These are phyloP conservation scores for Mycena metata DNA, from an alignment of 768 basidiomycete genomes.

Conservation along the genomic window DNA sequence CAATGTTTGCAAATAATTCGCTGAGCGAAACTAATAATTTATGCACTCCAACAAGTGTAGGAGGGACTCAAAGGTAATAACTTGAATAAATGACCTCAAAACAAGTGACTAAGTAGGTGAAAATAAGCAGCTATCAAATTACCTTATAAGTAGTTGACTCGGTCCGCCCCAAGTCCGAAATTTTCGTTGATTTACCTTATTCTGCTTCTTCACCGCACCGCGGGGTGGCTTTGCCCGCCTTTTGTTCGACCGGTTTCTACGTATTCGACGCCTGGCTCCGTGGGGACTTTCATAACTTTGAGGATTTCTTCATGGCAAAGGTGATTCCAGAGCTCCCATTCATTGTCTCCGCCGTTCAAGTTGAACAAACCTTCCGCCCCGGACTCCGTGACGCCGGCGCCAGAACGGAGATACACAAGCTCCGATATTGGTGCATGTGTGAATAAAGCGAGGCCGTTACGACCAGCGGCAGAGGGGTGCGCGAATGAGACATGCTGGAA, in stretches of 20 bases:
- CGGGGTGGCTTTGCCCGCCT: not conserved
- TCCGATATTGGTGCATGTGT: constrained; percentile 9
- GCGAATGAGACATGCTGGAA: not conserved
- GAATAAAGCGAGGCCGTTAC: constrained; percentile 4
- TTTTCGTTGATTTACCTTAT: no score
- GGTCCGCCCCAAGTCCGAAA: no score
- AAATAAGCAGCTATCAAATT: no score
- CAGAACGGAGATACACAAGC: not conserved
- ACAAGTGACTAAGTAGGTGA: no score
- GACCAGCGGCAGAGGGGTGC: not conserved
- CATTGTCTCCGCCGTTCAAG: not conserved
- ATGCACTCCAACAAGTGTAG: no score
- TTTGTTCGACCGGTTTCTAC: not conserved
- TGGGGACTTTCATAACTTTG: not conserved
- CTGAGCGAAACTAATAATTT: no score
- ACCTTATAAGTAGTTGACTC: no score
- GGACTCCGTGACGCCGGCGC: not conserved
- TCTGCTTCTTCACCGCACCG: not conserved
- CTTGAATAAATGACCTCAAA: no score
- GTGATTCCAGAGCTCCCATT: not conserved
- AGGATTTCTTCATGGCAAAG: not conserved
- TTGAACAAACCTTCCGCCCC: not conserved
- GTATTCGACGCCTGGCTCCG: not conserved
- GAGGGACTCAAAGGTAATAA: no score
- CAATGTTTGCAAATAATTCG: no score